Evolutionary conservation across 768 basidiomycete species (phyloP).

Genomic region (Boletus pseudo-olivaceus): DNA sequence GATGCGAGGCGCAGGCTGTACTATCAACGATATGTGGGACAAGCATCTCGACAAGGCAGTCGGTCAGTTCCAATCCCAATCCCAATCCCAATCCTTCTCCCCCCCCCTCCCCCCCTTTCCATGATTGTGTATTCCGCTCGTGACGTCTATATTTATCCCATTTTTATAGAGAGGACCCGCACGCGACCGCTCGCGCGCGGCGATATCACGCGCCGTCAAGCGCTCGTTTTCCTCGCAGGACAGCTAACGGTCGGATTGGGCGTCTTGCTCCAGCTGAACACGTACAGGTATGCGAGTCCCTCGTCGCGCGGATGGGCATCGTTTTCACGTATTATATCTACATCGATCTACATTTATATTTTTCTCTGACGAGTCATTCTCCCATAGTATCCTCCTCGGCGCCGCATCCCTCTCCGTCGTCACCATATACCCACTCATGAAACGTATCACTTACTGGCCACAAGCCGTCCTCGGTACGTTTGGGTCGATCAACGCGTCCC

Average conservation of each 20-base stretch:
- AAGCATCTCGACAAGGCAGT: conserved; percentile 86
- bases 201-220: conserved; percentile 71
- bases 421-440: conserved; percentile 92
- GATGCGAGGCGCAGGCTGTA: conserved; percentile 98
- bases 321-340: too few species aligned
- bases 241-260: conserved; percentile 83
- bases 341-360: background rate
- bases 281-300: conserved; percentile 67
- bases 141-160: background rate
- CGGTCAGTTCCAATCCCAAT: conserved; percentile 49
- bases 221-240: conserved; percentile 73
- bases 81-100: too few species aligned
- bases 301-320: background rate
- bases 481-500: background rate
- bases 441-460: conserved; percentile 94
- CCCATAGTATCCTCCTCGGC: conserved; percentile 77
- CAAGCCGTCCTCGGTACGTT: conserved; percentile 86
- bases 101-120: too few species aligned
- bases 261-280: conserved; percentile 87
- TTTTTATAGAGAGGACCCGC: conserved; percentile 72
- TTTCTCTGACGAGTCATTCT: background rate
- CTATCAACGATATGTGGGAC: conserved; percentile 99
- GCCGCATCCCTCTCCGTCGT: conserved; percentile 89
- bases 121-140: background rate
- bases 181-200: conserved; percentile 84